These are phyloP conservation scores for Kernera saxatilis DNA, from an alignment of 345 rosid genomes.

Conservation along the genomic window DNA sequence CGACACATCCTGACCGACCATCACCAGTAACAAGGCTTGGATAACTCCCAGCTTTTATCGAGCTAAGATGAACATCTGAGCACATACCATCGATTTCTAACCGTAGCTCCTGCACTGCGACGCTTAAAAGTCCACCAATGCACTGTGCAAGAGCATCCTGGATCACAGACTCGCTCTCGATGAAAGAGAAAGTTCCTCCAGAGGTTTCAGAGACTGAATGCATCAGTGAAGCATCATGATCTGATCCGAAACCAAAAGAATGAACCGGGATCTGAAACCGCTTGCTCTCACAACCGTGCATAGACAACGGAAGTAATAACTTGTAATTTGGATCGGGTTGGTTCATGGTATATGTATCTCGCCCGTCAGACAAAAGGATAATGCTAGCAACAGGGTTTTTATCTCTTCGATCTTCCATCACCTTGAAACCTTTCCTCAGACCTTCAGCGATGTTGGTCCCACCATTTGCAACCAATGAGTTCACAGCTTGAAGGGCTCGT, in stretches of 20 bases:
- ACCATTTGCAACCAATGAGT: conserved; percentile 85
- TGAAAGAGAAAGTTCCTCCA: conserved; percentile 94
- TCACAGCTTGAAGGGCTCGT: conserved; percentile 81
- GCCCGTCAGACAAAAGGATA: conserved; percentile 90
- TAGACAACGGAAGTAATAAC: conserved; percentile 59
- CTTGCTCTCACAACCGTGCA: conserved; percentile 41
- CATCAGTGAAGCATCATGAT: conserved; percentile 90
- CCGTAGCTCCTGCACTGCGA: conserved; percentile 81
- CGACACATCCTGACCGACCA: conserved; percentile 49
- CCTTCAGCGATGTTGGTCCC: conserved; percentile 98
- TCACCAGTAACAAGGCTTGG: conserved; percentile 40
- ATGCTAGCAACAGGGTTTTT: conserved; percentile 83
- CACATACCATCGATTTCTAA: conserved; percentile 54
- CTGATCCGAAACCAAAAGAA: conserved; percentile 88
- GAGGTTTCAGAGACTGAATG: conserved; percentile 86
- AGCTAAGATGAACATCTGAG: conserved; percentile 44
- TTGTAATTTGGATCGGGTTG: conserved; percentile 57
- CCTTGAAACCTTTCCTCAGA: conserved; percentile 84
- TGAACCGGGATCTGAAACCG: conserved; percentile 85
- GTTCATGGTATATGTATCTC: conserved; percentile 69
- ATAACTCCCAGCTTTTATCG: conserved; percentile 83
- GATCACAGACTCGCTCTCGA: conserved; percentile 79
- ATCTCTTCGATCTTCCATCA: conserved; percentile 77
- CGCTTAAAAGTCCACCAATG: conserved; percentile 94
- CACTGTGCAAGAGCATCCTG: conserved; percentile 99